These are phyloP conservation scores for Abrus pulchellus DNA, from an alignment of 306 rosid genomes.

Conservation along the genomic window DNA sequence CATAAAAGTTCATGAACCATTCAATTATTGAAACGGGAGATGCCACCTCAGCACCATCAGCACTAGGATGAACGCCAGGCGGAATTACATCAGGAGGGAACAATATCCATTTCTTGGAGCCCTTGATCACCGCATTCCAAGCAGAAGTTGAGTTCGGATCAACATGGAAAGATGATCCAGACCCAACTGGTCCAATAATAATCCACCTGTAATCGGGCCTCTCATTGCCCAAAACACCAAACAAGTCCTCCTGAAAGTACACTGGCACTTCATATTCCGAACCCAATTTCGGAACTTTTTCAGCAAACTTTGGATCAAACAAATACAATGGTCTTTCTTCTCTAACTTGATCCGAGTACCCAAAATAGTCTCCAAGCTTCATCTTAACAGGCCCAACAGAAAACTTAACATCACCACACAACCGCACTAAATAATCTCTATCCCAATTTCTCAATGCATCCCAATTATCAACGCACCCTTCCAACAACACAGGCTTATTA, in stretches of 20 bases:
- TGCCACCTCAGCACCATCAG: conserved; percentile 93
- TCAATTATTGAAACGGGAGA: conserved; percentile 93
- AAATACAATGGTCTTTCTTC: conserved; percentile 92
- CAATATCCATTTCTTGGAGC: conserved; percentile 94
- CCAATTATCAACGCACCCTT: conserved; percentile 93
- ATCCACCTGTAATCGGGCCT: conserved; percentile 94
- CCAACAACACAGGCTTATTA: conserved; percentile 84
- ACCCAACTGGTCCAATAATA: conserved; percentile 88
- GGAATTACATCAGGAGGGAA: conserved; percentile 94
- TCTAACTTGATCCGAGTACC: conserved; percentile 75
- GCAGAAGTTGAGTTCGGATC: conserved; percentile 98
- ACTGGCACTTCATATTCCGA: conserved; percentile 75
- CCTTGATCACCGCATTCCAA: conserved; percentile 96
- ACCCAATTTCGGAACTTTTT: conserved; percentile 79
- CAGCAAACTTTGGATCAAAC: conserved; percentile 90
- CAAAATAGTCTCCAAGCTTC: conserved; percentile 82
- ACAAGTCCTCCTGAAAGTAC: conserved; percentile 87
- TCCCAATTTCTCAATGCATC: conserved; percentile 83
- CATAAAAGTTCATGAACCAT: conserved; percentile 98
- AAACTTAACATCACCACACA: conserved; percentile 77
- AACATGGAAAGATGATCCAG: conserved; percentile 93
- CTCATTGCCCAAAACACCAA: conserved; percentile 75
- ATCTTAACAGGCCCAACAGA: conserved; percentile 83
- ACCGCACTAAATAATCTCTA: conserved; percentile 72
- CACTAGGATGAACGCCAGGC: conserved; percentile 95